phyloP scores from a whole-genome alignment of 345 rosid species.

The Salix udensis region DNA sequence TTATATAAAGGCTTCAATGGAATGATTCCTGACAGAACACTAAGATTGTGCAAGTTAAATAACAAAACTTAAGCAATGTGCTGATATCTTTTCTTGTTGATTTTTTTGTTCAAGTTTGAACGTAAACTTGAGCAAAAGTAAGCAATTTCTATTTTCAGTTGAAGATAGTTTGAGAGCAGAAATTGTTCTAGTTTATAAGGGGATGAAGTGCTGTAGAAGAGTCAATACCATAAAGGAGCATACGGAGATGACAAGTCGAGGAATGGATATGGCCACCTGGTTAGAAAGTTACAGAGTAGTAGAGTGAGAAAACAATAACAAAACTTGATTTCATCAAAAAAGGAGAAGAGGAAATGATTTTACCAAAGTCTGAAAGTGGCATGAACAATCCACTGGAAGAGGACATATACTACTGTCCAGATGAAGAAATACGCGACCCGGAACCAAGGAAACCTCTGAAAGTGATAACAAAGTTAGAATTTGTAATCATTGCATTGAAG shows the following conservation, averaged over 20 bases:
- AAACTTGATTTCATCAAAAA: not conserved
- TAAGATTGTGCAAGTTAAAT: not conserved
- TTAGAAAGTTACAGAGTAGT: conserved; percentile 5
- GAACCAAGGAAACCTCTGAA: conserved; percentile 84
- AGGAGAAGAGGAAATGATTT: not conserved
- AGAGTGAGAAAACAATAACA: not conserved
- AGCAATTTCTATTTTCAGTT: too few species aligned
- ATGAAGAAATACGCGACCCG: conserved; percentile 83
- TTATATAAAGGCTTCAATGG: not conserved
- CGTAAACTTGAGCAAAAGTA: not conserved
- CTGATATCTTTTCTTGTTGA: not conserved
- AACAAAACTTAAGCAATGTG: not conserved
- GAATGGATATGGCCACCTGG: conserved; percentile 99
- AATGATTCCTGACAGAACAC: not conserved
- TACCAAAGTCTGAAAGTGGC: conserved; percentile 70
- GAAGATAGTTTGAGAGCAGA: too few species aligned
- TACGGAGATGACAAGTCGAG: conserved; percentile 79
- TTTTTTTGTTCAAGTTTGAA: not conserved
- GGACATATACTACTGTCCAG: conserved; percentile 76
- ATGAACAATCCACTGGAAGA: conserved; percentile 85
- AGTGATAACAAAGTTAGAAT: not conserved
- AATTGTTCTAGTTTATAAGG: not conserved
- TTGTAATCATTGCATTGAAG: not conserved
- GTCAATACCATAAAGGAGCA: conserved; percentile 77
- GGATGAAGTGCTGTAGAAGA: not conserved